These are phyloP conservation scores for Lentinula boryana DNA, from an alignment of 768 basidiomycete genomes.

Conservation along the genomic window DNA sequence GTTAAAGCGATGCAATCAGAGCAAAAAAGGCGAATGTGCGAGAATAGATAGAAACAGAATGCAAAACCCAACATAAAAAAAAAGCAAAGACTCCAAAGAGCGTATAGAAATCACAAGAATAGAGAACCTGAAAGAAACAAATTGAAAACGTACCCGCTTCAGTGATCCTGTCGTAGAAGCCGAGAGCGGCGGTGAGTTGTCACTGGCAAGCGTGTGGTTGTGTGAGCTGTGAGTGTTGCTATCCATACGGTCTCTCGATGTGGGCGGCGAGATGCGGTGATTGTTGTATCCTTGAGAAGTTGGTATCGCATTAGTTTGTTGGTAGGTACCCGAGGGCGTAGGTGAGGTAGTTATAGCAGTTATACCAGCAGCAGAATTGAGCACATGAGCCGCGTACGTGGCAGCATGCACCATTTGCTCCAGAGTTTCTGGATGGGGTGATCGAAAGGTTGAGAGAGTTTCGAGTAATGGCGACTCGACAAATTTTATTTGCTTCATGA, in stretches of 20 bases:
- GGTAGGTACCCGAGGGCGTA: not conserved
- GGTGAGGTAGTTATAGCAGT: not conserved
- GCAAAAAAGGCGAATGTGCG: not conserved
- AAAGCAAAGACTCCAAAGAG: not conserved
- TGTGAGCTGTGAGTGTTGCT: not conserved
- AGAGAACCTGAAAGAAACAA: not conserved
- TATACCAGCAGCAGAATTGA: conserved; percentile 31
- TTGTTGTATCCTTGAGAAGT: not conserved
- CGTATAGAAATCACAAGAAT: not conserved
- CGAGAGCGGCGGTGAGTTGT: not conserved
- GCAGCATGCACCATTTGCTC: conserved; percentile 40
- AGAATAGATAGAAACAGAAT: not conserved
- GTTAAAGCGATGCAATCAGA: not conserved
- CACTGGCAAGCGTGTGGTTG: not conserved
- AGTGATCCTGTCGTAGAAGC: not conserved
- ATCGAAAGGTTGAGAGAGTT: not conserved
- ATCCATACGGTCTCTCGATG: not conserved
- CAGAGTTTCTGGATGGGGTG: conserved; percentile 13
- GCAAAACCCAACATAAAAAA: not conserved
- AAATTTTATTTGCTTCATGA: conserved; percentile 3
- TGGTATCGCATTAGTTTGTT: not conserved
- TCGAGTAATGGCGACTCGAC: conserved; percentile 1
- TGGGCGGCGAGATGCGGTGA: not conserved
- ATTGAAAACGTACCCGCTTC: conserved; percentile 1
- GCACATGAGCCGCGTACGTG: conserved; percentile 33